A percentile compares a stretch with the other conserved stretches of the same genome.
Evolutionary conservation across 75 land plant species (phyloP).

Genomic region (Picea glauca): DNA sequence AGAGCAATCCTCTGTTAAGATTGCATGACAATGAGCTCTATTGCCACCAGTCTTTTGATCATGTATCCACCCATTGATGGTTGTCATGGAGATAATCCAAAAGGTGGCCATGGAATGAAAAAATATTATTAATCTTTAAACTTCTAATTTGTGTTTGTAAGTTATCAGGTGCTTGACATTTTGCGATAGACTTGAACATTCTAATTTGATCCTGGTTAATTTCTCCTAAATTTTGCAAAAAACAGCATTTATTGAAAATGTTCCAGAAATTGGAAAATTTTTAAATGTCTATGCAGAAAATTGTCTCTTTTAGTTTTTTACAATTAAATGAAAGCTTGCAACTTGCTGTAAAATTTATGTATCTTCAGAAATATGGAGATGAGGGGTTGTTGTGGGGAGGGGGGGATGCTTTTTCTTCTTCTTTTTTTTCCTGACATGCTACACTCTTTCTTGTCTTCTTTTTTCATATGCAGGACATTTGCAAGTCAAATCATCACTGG

Average conservation of each 20-base stretch:
- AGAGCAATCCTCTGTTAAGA: too few species aligned
- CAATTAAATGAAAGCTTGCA: too few species aligned
- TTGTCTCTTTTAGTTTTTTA: too few species aligned
- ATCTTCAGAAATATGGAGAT: background rate
- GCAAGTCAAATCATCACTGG: constrained; percentile 67
- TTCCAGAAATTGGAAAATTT: background rate
- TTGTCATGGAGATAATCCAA: background rate
- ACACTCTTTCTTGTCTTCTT: background rate
- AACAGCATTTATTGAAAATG: background rate
- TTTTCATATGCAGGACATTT: constrained; percentile 44
- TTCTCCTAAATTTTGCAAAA: background rate
- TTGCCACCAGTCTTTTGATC: too few species aligned
- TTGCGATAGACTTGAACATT: too few species aligned
- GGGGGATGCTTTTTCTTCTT: background rate
- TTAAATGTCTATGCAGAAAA: too few species aligned
- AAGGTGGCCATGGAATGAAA: background rate
- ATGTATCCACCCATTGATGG: background rate
- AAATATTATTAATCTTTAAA: background rate
- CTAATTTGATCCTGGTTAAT: background rate
- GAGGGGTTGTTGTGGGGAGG: background rate
- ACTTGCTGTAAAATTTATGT: too few species aligned
- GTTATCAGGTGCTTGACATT: too few species aligned
- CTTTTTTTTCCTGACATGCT: background rate
- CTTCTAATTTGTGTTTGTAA: too few species aligned
- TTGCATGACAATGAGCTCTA: too few species aligned